These are phyloP conservation scores for Heracleum sosnowskyi DNA, from an alignment of 129 eudicot species.

Conservation along the genomic window DNA sequence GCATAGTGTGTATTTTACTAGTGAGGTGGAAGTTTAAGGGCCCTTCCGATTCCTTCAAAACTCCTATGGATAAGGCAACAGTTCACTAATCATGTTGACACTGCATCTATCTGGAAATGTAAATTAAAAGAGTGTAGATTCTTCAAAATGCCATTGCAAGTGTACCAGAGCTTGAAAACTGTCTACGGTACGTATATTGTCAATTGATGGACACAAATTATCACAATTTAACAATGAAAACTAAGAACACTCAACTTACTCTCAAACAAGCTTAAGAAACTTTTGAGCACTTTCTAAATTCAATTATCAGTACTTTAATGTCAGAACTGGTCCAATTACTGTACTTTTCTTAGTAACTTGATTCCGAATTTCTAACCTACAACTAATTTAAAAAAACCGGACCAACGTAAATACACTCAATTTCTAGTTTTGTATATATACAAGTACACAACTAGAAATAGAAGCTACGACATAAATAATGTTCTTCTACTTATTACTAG, in stretches of 20 bases:
- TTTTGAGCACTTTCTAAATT: too few relatives aligned
- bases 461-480: too few relatives aligned
- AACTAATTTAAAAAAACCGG: background rate
- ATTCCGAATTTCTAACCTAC: background rate
- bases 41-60: slow-evolving; percentile 84
- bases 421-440: too few relatives aligned
- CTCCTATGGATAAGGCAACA: slow-evolving; percentile 89
- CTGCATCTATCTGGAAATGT: slow-evolving; percentile 72
- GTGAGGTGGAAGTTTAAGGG: slow-evolving; percentile 81
- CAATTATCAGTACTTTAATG: background rate
- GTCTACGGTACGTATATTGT: slow-evolving; percentile 39
- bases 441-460: too few relatives aligned
- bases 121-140: slow-evolving; percentile 37
- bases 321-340: background rate
- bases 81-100: slow-evolving; percentile 85
- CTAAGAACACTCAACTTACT: background rate
- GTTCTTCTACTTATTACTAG: too few relatives aligned
- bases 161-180: slow-evolving; percentile 52
- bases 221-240: background rate
- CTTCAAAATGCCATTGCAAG: slow-evolving; percentile 77
- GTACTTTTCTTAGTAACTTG: background rate
- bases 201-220: background rate
- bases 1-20: background rate
- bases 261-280: background rate
- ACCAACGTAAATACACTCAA: too few relatives aligned